Evolutionary conservation across 2,329 filamentous ascomycete species (phyloP).

Genomic region (Blastomyces emzantsi): DNA sequence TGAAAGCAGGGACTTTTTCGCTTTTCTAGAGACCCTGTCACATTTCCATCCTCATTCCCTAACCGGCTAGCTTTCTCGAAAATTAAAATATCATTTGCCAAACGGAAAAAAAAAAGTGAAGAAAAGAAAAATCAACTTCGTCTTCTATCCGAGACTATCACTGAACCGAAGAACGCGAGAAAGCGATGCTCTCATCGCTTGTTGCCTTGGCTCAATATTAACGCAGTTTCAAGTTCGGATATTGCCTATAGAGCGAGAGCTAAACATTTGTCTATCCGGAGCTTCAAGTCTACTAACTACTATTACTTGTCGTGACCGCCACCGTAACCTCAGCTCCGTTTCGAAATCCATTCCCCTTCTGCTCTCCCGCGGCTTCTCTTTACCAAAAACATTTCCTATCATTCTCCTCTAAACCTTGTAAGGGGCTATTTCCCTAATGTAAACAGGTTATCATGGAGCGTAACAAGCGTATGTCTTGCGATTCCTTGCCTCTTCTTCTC

Average conservation of each 20-base stretch:
- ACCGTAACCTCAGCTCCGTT: background rate
- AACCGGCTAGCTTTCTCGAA: background rate
- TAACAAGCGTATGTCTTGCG: background rate
- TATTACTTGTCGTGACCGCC: background rate
- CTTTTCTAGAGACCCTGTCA: background rate
- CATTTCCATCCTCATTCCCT: background rate
- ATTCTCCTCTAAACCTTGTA: background rate
- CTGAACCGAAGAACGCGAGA: background rate
- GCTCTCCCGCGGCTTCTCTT: background rate
- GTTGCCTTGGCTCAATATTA: background rate
- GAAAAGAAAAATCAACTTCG: background rate
- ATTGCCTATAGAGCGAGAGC: background rate
- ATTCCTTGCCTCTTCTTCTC: background rate
- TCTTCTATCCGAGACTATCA: background rate
- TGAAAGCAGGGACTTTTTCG: background rate
- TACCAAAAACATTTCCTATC: background rate
- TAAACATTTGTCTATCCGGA: background rate
- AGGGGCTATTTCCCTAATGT: background rate
- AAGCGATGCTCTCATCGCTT: background rate
- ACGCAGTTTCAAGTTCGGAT: no score
- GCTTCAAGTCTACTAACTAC: background rate
- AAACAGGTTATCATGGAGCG: conserved; percentile 4
- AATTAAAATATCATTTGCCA: background rate
- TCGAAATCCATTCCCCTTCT: background rate
- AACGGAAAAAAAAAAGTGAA: background rate